These are phyloP conservation scores for Debaryomyces psychrophilus DNA, from an alignment of 1,139 yeast genomes.

Conservation along the genomic window DNA sequence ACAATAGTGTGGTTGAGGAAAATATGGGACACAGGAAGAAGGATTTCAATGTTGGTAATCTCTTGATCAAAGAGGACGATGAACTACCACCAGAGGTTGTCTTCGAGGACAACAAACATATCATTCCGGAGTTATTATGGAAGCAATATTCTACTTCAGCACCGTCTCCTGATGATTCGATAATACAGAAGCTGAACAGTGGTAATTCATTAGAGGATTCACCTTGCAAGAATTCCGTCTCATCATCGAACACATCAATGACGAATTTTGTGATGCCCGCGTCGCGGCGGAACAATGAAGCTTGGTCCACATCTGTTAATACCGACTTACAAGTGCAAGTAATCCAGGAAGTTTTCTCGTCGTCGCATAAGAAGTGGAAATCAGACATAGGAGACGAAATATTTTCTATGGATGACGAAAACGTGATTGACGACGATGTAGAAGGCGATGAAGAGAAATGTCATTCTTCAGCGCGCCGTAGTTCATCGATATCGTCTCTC, in stretches of 20 bases:
- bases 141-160: slow-evolving; percentile 60
- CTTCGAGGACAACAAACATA: slow-evolving; percentile 85
- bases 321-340: slow-evolving; percentile 45
- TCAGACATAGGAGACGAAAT: slow-evolving; percentile 27
- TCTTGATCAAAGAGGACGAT: slow-evolving; percentile 23
- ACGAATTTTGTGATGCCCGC: slow-evolving; percentile 1
- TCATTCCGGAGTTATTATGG: slow-evolving; percentile 79
- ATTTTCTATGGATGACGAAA: slow-evolving; percentile 41
- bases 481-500: slow-evolving; percentile 2
- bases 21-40: background rate
- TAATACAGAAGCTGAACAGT: slow-evolving; percentile 10
- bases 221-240: slow-evolving; percentile 3
- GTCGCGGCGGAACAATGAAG: slow-evolving; percentile 8
- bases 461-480: background rate
- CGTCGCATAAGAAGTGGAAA: slow-evolving; percentile 19
- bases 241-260: slow-evolving; percentile 9
- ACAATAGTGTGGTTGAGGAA: slow-evolving; percentile 7
- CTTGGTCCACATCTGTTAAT: slow-evolving; percentile 41
- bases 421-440: background rate
- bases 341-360: slow-evolving; percentile 43
- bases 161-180: slow-evolving; percentile 43
- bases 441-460: slow-evolving; percentile 3
- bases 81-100: slow-evolving; percentile 74
- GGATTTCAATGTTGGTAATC: background rate
- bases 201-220: background rate